Base-by-base conservation (phyloP, 768 basidiomycete species). In the Omphalotus guepiniiformis region DNA sequence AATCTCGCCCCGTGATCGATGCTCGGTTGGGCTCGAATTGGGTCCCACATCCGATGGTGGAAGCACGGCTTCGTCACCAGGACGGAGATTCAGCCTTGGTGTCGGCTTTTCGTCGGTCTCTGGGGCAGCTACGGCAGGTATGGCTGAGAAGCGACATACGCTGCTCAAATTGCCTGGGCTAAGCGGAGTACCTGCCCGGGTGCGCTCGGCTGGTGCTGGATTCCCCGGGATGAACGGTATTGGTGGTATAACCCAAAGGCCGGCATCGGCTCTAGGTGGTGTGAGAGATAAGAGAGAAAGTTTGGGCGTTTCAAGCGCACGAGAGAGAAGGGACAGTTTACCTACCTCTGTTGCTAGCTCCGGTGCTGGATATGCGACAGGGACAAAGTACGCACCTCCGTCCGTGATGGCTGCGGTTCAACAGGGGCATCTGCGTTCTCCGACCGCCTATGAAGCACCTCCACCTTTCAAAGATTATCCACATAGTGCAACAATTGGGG, bases 401-500 rank as follows among this genome's bases (percentile, higher is more conserved):
- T 66, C 69, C 1, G 56, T 63, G 2, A 59, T 62, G 1, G 50
- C 53, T 25, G 57, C 62, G 9, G 25, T 13, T 11, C 55, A 51
- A 19, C 54, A 60, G 25, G 67, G 73, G 61, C 69, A 6, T 18
- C 12, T 47, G 13, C 72, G 70, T 8, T 74, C 77, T 7, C 76
- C 78, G 0, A 82, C 80, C 35, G 82, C 80, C 3, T 82, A 79
- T 53, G 69, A 67, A 39, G 66, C 76, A 1, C 74, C 74, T 6
- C 65, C 70, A 3, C 68, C 68, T 9, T n/a, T n/a, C n/a, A n/a
- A n/a, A n/a, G n/a, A n/a, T n/a, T n/a, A n/a, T n/a, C n/a, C n/a
- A 15, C 47, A 11, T 19, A 43, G 23, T 48, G 37, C 28, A 56
- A 53, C 27, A 51, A 52, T 21, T 25, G 26, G 18, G 41, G 32